Base-by-base conservation (phyloP, 1,139 yeast genomes). In the Hansenula lynferdii region DNA sequence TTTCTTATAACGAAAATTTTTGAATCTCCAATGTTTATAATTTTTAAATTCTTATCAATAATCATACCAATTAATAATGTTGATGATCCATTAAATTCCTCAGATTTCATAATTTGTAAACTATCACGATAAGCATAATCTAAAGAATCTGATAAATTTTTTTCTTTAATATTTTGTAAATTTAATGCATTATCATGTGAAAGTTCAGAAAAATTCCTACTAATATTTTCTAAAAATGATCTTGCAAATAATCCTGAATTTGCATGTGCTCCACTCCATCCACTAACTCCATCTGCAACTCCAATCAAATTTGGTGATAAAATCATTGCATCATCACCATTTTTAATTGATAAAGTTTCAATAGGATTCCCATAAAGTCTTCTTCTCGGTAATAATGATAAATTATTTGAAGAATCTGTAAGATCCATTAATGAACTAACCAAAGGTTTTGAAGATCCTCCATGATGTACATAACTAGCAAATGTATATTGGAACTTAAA, bases 321-420 rank as follows among this genome's bases (percentile, higher is more conserved):
- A 34, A 77, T 59, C 75, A 75, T 72, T n/a, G 82, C 79, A 51
- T 77, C 83, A 46, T 77, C 83, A 2, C 82, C 82, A 10, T 76
- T 76, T 46, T 70, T 70, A 32, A 75, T 65, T 10, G 77, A 70
- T 7, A 75, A 56, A 0, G 81, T 75, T 45, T 74, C 80, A 19
- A 64, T 64, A 0, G 78, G 78, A 10, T 76, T 70, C 2, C 79
- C 79, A 30, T 67, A 70, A 0, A 78, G 73, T 43, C 80, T 54
- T 54, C 80, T 61, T 47, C 73, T 61, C 3, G 80, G 80, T 28
- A 75, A 55, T 35, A 74, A 61, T 4, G 75, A 57, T 10, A 55
- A 29, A 12, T 45, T 45, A 45, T 64, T 70, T 1, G 78, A 58
- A 0, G 75, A 73, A 40, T 72, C 79, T 14, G 77, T 66, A 44